Conservation (phyloP, 2,329 filamentous ascomycete species). For the Fonsecaea erecta region DNA sequence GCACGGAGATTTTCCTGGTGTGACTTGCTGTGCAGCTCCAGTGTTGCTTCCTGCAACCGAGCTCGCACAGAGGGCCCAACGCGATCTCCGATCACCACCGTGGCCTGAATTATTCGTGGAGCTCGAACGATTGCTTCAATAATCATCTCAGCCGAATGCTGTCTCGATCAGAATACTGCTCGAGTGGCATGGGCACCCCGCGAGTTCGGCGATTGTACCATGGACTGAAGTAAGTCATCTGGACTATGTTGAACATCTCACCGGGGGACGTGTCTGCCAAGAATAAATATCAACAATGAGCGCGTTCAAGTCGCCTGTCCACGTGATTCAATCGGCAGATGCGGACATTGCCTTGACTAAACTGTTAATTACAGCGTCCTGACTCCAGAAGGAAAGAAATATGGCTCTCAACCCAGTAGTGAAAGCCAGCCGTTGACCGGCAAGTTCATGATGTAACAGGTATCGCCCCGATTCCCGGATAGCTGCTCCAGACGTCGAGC, state of each 20-base stretch:
- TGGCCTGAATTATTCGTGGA: background rate
- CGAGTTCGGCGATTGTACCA: background rate
- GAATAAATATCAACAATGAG: slow-evolving; percentile 22
- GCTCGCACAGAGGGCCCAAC: background rate
- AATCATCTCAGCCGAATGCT: background rate
- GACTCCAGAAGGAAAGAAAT: too few relatives aligned
- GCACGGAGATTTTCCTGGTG: slow-evolving; percentile 22
- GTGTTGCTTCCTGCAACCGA: background rate
- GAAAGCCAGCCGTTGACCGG: too few relatives aligned
- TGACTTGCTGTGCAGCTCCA: slow-evolving; percentile 9
- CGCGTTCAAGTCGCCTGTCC: slow-evolving; percentile 12
- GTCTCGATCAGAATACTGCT: background rate
- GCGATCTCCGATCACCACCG: background rate
- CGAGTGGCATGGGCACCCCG: background rate
- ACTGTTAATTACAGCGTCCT: too few relatives aligned
- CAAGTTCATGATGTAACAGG: background rate
- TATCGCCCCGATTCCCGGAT: background rate
- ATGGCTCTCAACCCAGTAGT: too few relatives aligned
- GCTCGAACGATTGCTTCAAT: background rate
- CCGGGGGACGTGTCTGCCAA: slow-evolving; percentile 25
- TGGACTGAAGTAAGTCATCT: background rate
- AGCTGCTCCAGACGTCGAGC: background rate
- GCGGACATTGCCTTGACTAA: background rate
- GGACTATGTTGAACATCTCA: background rate
- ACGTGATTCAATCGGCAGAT: slow-evolving; percentile 18